Conservation (phyloP, 768 basidiomycete genomes). For the Naganishia onofrii region DNA sequence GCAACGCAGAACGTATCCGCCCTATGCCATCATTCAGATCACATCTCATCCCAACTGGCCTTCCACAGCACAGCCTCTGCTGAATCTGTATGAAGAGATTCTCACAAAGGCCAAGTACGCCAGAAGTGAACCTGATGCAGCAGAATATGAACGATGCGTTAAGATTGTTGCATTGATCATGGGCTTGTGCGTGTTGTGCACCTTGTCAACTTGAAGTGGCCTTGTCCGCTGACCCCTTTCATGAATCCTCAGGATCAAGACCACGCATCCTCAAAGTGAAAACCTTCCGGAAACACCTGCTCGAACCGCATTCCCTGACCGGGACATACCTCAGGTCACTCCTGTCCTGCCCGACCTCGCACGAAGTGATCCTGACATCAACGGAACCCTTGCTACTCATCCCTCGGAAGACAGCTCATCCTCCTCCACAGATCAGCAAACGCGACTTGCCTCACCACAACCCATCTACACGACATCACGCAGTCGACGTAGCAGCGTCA, state of each 20-base stretch:
- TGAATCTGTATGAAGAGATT: conserved; percentile 41
- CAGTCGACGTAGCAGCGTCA: not conserved
- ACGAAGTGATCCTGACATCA: not conserved
- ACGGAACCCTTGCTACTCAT: not conserved
- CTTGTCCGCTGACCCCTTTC: not conserved
- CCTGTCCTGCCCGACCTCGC: not conserved
- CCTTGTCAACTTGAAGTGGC: not conserved
- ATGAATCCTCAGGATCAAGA: not conserved
- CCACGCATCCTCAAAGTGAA: not conserved
- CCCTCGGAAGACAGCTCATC: not conserved
- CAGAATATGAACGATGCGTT: conserved; percentile 43
- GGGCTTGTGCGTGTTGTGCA: conserved; percentile 38
- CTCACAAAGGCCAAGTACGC: conserved; percentile 44
- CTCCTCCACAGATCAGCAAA: not conserved
- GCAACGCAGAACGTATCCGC: conserved; percentile 30
- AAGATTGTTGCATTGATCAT: conserved; percentile 45
- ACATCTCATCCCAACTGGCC: conserved; percentile 33
- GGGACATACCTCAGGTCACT: not conserved
- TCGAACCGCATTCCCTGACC: not conserved
- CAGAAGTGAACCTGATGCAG: conserved; percentile 43
- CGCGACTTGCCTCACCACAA: not conserved
- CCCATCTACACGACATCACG: not conserved
- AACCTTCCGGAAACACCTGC: conserved; percentile 6
- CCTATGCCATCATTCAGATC: conserved; percentile 31
- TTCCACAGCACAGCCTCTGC: conserved; percentile 35